Base-by-base conservation (phyloP, 495 filamentous ascomycete species). In the Hamigera avellanea region DNA sequence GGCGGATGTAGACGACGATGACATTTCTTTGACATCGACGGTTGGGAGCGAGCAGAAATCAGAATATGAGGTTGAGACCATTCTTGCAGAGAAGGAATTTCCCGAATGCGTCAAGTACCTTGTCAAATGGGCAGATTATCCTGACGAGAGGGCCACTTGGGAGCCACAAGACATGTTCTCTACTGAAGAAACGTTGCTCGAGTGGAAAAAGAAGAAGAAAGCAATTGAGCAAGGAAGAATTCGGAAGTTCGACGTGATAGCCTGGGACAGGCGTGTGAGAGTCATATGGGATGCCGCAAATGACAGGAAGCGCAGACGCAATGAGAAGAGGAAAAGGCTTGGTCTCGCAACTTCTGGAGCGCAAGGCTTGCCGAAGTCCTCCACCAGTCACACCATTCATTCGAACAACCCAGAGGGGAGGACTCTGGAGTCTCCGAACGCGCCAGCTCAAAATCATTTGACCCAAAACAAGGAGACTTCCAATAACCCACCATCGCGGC, bases 121-220 rank as follows among this genome's bases (percentile, higher is more conserved):
- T 2, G 69, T 86, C 21, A 66, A 72, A 41, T 88, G 83, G 83
- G 63, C 63, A 16, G 67, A 61, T n/a, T 87, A 81, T 40, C 54
- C 62, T 1, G 32, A 75, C 7, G 41, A 73, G 9, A 50, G 75
- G 32, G 61, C 69, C 34, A 76, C 70, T 2, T 87, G 80, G 81
- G 80, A 85, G 41, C 73, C 78, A 0, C 48, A 48, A n/a, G 50
- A 66, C 0, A 55, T 66, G 31, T 70, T 86, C 26, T 52, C 67
- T 14, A 51, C 62, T 10, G 55, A 60, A 0, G 48, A 55, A n/a
- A 61, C 75, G 5, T 49, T 73, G 1, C 17, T 35, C 0, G 60
- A 64, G 2, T 86, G 80, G 80, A 52, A 61, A 7, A 48, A 60
- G n/a, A 69, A 58, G 4, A 74, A 74, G 36, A 38, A 39, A 6